Evolutionary conservation across 2,329 filamentous ascomycete genomes (phyloP).

Genomic region (Dichotomopilus funicola): DNA sequence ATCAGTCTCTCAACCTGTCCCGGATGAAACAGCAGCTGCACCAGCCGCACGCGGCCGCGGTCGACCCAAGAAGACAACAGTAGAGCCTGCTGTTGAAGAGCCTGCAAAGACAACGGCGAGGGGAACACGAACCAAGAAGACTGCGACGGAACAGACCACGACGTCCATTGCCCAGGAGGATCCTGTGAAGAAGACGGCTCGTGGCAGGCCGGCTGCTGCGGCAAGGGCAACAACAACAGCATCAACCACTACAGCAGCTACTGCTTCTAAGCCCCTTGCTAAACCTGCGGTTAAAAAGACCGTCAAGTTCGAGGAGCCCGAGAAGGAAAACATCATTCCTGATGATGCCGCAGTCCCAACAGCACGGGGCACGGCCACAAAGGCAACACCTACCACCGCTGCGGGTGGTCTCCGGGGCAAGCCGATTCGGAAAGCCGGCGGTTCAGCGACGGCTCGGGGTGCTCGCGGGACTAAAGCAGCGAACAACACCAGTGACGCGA

Average conservation of each 20-base stretch:
- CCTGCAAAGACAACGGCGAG: constrained; percentile 22
- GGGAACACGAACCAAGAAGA: constrained; percentile 13
- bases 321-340: constrained; percentile 56
- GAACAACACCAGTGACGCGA: constrained; percentile 26
- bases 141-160: not conserved
- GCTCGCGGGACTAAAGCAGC: constrained; percentile 23
- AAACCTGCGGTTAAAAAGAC: constrained; percentile 51
- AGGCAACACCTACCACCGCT: not conserved
- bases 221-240: constrained; percentile 21
- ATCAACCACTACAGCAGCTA: constrained; percentile 16
- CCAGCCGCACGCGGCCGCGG: constrained; percentile 19
- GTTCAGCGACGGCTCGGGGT: constrained; percentile 25
- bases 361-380: constrained; percentile 20
- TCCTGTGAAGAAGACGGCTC: constrained; percentile 33
- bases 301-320: constrained; percentile 57
- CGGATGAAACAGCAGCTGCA: constrained; percentile 30
- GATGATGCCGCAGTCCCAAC: constrained; percentile 25
- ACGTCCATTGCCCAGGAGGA: not conserved
- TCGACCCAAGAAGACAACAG: constrained; percentile 29
- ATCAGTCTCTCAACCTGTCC: constrained; percentile 39
- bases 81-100: constrained; percentile 25
- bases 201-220: constrained; percentile 33
- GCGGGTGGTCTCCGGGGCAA: constrained; percentile 31
- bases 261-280: constrained; percentile 25
- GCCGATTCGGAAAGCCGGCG: constrained; percentile 42